A percentile compares a stretch with the other conserved stretches of the same genome.
Conservation (phyloP, 2,329 filamentous ascomycete genomes). For the Dactylella cylindrospora region DNA sequence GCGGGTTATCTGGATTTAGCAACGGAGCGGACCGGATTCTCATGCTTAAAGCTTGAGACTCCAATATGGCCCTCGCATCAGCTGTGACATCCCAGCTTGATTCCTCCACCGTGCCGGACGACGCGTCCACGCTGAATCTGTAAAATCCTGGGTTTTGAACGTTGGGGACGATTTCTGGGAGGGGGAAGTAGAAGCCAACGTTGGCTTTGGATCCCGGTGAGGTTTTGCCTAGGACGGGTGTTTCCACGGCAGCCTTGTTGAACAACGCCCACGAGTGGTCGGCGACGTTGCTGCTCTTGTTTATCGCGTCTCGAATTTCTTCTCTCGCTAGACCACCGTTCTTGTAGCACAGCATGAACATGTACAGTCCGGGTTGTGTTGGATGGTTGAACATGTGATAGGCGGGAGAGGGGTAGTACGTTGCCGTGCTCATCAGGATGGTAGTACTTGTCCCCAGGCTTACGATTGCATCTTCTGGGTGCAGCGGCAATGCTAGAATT, state of each 20-base stretch:
- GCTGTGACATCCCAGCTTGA: conserved; percentile 60
- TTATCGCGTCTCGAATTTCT: conserved; percentile 78
- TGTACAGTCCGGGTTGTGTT: conserved; percentile 84
- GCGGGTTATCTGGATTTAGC: conserved; percentile 56
- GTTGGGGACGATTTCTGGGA: conserved; percentile 94
- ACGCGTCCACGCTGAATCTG: conserved; percentile 68
- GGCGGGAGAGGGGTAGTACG: conserved; percentile 81
- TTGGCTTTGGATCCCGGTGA: conserved; percentile 64
- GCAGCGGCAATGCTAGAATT: conserved; percentile 84
- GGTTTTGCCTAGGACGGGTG: conserved; percentile 66
- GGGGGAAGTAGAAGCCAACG: conserved; percentile 89
- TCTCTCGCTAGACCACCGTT: conserved; percentile 94
- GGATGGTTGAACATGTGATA: conserved; percentile 99
- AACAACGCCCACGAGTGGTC: conserved; percentile 73
- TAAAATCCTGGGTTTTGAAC: conserved; percentile 75
- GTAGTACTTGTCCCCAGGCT: conserved; percentile 93
- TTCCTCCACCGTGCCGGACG: conserved; percentile 58
- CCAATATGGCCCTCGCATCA: conserved; percentile 85
- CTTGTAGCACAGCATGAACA: conserved; percentile 99
- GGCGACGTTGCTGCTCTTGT: conserved; percentile 56
- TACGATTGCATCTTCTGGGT: conserved; percentile 87
- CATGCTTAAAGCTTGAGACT: conserved; percentile 91
- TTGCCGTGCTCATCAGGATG: conserved; percentile 94
- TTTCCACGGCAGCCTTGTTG: conserved; percentile 70
- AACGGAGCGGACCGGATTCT: conserved; percentile 68